phyloP scores from a whole-genome alignment of 164 flowering plant genomes.

The Hamamelis virginiana region DNA sequence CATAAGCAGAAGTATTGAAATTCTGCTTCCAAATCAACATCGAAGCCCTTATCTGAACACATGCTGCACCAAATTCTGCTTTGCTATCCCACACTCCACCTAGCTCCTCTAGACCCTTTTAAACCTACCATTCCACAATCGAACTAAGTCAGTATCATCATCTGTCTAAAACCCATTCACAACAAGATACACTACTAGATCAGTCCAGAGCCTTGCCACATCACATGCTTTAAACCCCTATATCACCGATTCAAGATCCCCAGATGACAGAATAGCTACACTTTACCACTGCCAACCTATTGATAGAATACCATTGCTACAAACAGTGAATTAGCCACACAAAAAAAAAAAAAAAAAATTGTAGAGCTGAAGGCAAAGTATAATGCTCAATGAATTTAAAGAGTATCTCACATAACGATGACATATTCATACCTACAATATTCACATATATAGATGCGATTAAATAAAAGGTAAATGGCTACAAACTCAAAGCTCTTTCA shows the following conservation, averaged over 20 bases:
- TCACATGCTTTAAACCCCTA: too few relatives aligned
- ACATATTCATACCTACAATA: constrained; percentile 30
- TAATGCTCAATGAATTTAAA: constrained; percentile 14
- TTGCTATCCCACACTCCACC: not conserved
- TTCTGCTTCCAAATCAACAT: not conserved
- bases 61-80: not conserved
- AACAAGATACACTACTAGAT: not conserved
- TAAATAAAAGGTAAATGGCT: constrained; percentile 17
- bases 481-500: constrained; percentile 31
- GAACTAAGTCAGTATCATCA: too few relatives aligned
- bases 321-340: not conserved
- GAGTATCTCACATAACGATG: constrained; percentile 21
- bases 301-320: not conserved
- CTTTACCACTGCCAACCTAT: not conserved
- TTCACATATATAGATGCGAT: constrained; percentile 30
- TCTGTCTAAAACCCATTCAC: not conserved
- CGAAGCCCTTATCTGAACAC: not conserved
- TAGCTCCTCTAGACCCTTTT: not conserved
- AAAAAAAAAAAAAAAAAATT: too few relatives aligned
- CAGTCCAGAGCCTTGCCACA: not conserved
- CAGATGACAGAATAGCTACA: not conserved
- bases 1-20: not conserved
- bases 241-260: too few relatives aligned
- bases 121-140: too few relatives aligned
- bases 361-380: constrained; percentile 4